Evolutionary conservation across 352 stramenopile species (phyloP).

Genomic region (Pythium vanterpoolii): DNA sequence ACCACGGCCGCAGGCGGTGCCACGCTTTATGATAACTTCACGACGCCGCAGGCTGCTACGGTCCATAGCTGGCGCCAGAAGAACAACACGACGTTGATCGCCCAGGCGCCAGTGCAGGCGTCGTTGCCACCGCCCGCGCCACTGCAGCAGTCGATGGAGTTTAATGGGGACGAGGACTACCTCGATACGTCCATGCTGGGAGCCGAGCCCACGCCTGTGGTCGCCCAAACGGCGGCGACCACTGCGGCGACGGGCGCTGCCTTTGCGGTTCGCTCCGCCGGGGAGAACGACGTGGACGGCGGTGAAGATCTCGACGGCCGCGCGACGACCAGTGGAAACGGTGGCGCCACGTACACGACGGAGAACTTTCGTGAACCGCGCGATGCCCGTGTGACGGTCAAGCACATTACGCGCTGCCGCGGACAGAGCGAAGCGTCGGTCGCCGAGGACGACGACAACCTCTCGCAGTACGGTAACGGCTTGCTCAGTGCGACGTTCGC

Average conservation of each 20-base stretch:
- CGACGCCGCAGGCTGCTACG: conserved; percentile 10
- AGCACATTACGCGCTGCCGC: conserved; percentile 20
- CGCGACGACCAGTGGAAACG: background rate
- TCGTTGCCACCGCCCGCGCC: background rate
- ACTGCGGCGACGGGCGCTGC: conserved; percentile 1
- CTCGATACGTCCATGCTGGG: conserved; percentile 2
- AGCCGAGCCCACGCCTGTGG: background rate
- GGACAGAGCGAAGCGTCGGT: conserved; percentile 17
- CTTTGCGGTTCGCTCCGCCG: conserved; percentile 1
- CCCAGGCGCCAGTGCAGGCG: background rate
- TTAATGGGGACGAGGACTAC: conserved; percentile 3
- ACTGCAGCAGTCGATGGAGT: background rate
- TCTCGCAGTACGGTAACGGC: conserved; percentile 6
- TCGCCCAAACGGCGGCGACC: no score
- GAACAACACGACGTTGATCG: background rate
- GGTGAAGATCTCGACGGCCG: conserved; percentile 6
- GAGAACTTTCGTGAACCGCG: conserved; percentile 5
- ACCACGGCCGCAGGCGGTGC: background rate
- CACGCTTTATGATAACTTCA: conserved; percentile 8
- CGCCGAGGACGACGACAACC: conserved; percentile 4
- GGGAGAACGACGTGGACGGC: conserved; percentile 16
- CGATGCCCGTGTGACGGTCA: conserved; percentile 11
- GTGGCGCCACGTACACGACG: background rate
- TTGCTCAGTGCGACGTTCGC: background rate
- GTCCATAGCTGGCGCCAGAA: background rate